phyloP scores from a whole-genome alignment of 768 basidiomycete genomes.

The Tulasnella sp. region DNA sequence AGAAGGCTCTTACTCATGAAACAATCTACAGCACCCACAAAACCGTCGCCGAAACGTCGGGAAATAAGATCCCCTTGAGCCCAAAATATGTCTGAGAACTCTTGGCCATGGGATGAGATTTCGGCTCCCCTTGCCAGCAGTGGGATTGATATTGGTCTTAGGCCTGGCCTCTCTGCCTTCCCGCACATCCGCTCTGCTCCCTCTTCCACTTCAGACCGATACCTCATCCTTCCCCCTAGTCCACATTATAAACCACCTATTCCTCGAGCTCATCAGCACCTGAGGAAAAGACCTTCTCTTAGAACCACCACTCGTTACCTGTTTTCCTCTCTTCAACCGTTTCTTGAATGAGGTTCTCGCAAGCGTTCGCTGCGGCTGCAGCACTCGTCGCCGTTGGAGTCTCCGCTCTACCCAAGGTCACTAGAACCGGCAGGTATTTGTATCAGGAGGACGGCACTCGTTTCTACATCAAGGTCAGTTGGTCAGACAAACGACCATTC shows the following conservation, averaged over 20 bases:
- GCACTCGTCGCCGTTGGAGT: constrained; percentile 46
- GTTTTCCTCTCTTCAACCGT: background rate
- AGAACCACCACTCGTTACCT: background rate
- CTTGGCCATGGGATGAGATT: too few species aligned
- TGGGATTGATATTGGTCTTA: background rate
- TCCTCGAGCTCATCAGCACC: background rate
- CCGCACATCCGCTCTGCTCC: background rate
- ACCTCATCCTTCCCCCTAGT: background rate
- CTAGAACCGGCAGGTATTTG: constrained; percentile 72
- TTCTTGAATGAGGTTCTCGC: constrained; percentile 11
- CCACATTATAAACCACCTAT: background rate
- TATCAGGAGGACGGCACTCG: constrained; percentile 69
- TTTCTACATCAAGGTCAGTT: constrained; percentile 69
- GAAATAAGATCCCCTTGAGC: too few species aligned
- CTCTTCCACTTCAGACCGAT: background rate
- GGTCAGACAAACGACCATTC: background rate
- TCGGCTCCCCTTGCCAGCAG: background rate
- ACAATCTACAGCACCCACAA: too few species aligned
- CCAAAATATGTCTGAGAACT: too few species aligned
- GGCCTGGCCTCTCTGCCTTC: background rate
- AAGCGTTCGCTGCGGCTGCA: constrained; percentile 29
- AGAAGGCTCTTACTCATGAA: too few species aligned
- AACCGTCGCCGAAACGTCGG: too few species aligned
- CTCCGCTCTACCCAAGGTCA: constrained; percentile 64
- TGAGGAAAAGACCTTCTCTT: background rate